Conservation (phyloP, 805 yeast genomes). For the Saitoella complicata region DNA sequence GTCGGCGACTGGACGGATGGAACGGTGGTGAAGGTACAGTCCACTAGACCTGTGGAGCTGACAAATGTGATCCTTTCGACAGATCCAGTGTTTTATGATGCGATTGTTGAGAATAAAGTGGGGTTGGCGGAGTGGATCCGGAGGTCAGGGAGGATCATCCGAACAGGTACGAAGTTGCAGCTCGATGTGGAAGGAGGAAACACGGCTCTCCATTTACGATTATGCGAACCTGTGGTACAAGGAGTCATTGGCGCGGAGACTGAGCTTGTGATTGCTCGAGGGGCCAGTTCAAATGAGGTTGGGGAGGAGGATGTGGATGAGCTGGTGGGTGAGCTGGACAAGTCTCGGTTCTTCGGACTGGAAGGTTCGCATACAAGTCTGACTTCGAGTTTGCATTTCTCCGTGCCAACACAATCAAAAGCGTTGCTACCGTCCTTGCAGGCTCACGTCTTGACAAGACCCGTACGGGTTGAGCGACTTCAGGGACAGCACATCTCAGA, state of each 20-base stretch:
- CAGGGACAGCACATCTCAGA: too few species aligned
- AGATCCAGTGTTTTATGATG: constrained; percentile 32
- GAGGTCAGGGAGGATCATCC: constrained; percentile 21
- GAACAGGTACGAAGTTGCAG: constrained; percentile 10
- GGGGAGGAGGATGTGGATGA: constrained; percentile 14
- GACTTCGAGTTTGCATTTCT: background rate
- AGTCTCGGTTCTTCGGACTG: constrained; percentile 8
- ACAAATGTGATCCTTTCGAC: constrained; percentile 27
- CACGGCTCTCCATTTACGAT: background rate
- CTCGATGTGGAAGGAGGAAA: constrained; percentile 2
- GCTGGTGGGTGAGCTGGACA: background rate
- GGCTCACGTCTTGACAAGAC: background rate
- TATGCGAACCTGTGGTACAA: constrained; percentile 42
- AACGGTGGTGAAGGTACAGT: constrained; percentile 8
- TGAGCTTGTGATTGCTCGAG: constrained; percentile 36
- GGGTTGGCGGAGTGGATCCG: constrained; percentile 17
- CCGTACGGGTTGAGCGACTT: too few species aligned
- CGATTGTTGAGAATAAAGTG: constrained; percentile 14
- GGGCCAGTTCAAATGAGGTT: constrained; percentile 10
- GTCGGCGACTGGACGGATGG: constrained; percentile 1
- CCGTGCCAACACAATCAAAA: background rate
- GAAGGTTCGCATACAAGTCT: constrained; percentile 5
- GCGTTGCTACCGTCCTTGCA: background rate
- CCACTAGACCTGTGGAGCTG: constrained; percentile 18
- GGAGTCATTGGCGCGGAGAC: constrained; percentile 38